phyloP scores from a whole-genome alignment of 2,329 filamentous ascomycete species.

The Scolecobasidium constrictum region DNA sequence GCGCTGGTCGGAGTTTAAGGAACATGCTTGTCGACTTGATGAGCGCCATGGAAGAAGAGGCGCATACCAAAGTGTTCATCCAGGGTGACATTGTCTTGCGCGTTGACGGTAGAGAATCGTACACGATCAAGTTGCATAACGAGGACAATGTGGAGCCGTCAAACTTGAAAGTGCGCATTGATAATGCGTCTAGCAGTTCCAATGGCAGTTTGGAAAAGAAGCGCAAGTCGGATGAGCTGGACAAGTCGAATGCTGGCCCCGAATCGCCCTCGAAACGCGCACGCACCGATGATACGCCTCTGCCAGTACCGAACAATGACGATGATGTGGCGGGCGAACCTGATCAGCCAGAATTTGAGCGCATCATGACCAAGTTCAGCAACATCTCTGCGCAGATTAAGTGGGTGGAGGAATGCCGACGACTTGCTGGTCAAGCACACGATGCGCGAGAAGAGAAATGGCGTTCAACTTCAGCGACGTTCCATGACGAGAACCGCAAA shows the following conservation, averaged over 20 bases:
- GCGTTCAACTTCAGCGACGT: constrained; percentile 27
- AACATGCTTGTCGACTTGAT: constrained; percentile 9
- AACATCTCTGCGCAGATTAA: constrained; percentile 24
- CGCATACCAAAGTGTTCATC: constrained; percentile 5
- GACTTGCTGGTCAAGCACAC: constrained; percentile 22
- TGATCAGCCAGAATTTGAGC: neutral
- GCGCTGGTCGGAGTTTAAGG: constrained; percentile 4
- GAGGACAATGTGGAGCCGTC: constrained; percentile 2
- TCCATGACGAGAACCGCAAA: constrained; percentile 25
- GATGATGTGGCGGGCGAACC: neutral
- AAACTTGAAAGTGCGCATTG: constrained; percentile 7
- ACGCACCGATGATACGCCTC: neutral
- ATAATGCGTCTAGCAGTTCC: neutral
- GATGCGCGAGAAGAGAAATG: constrained; percentile 28
- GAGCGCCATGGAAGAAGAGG: constrained; percentile 2
- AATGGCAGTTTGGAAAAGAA: no score
- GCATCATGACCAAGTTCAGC: constrained; percentile 16
- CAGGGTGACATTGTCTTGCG: constrained; percentile 6
- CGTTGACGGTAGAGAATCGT: constrained; percentile 7
- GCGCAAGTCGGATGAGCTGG: no score
- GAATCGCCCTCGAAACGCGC: constrained; percentile 1
- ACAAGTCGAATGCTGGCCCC: neutral
- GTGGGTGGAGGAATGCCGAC: constrained; percentile 28
- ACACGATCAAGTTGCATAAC: constrained; percentile 6
- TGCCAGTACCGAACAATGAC: neutral